Evolutionary conservation across 768 basidiomycete species (phyloP).

Genomic region (Tulasnella sp.): DNA sequence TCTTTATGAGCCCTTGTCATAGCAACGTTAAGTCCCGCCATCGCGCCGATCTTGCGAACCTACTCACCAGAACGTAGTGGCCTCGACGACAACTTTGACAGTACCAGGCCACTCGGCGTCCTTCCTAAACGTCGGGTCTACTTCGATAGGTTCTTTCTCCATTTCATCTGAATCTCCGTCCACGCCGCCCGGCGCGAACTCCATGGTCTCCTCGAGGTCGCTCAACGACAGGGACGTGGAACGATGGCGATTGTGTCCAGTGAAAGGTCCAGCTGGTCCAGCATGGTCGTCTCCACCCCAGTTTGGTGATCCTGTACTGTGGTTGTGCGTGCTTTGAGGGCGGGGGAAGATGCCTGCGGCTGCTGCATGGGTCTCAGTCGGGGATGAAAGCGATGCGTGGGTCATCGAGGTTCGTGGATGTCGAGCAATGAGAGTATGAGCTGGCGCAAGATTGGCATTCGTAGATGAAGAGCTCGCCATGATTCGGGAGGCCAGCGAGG

Average conservation of each 20-base stretch:
- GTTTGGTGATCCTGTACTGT: not conserved
- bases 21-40: not conserved
- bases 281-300: not conserved
- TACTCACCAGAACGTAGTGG: slow-evolving; percentile 88
- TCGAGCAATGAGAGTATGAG: slow-evolving; percentile 80
- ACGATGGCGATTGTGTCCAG: not conserved
- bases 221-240: not conserved
- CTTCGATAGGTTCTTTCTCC: slow-evolving; percentile 42
- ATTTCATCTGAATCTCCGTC: slow-evolving; percentile 16
- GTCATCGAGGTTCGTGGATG: slow-evolving; percentile 67
- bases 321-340: slow-evolving; percentile 25
- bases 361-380: slow-evolving; percentile 80
- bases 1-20: slow-evolving; percentile 75
- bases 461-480: not conserved
- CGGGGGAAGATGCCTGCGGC: slow-evolving; percentile 68
- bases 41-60: slow-evolving; percentile 22
- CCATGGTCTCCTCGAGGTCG: slow-evolving; percentile 14
- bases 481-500: not conserved
- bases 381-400: slow-evolving; percentile 69
- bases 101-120: slow-evolving; percentile 63
- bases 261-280: not conserved
- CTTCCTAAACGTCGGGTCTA: slow-evolving; percentile 69
- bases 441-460: slow-evolving; percentile 30
- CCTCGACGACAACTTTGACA: slow-evolving; percentile 83
- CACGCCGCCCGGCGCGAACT: slow-evolving; percentile 8